Percentiles rank a stretch among this genome's conserved stretches.
Evolutionary conservation across 768 basidiomycete species (phyloP).

Genomic region (Tricholoma sp.): DNA sequence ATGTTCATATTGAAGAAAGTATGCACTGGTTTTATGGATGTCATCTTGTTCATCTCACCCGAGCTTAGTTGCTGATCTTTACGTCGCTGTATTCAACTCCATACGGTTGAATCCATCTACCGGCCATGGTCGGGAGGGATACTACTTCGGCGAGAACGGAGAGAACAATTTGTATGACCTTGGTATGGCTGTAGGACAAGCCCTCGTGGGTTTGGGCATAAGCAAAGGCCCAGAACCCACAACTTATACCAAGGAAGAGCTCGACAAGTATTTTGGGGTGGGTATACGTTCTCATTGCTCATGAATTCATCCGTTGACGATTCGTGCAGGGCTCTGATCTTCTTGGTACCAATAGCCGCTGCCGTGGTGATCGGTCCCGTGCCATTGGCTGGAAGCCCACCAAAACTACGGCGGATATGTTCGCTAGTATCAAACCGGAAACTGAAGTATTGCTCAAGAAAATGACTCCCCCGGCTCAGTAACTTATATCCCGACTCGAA

Average conservation of each 20-base stretch:
- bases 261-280: conserved; percentile 36
- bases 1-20: conserved; percentile 44
- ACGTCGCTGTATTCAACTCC: conserved; percentile 33
- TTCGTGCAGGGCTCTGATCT: conserved; percentile 25
- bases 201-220: conserved; percentile 33
- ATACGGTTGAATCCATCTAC: conserved; percentile 22
- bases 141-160: conserved; percentile 49
- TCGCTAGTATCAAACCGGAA: conserved; percentile 37
- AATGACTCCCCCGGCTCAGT: neutral
- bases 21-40: conserved; percentile 6
- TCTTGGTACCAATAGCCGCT: conserved; percentile 37
- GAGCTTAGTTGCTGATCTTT: conserved; percentile 29
- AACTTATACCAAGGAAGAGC: conserved; percentile 40
- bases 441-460: conserved; percentile 20
- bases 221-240: conserved; percentile 35
- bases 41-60: neutral
- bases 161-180: conserved; percentile 42
- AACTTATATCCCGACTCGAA: neutral
- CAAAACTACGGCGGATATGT: conserved; percentile 34
- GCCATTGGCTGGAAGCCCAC: conserved; percentile 43
- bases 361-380: conserved; percentile 29
- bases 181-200: conserved; percentile 32
- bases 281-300: conserved; percentile 4
- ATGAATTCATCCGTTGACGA: neutral
- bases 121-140: conserved; percentile 45